These are phyloP conservation scores for Chaetomium globosum DNA, from an alignment of 2,329 filamentous ascomycete species.

Conservation along the genomic window DNA sequence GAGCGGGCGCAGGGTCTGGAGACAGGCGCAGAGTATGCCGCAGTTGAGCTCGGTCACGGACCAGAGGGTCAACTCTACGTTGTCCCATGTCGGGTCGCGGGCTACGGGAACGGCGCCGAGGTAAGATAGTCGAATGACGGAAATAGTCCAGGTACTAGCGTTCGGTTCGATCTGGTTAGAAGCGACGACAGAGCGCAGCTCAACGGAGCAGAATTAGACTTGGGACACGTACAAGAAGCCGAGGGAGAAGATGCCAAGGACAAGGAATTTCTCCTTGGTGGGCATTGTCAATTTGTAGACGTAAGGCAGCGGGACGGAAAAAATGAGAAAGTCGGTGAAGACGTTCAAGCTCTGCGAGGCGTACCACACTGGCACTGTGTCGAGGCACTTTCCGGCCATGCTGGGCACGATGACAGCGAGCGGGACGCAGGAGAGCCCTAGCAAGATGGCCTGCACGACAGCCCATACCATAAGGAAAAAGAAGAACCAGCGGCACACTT, in stretches of 20 bases:
- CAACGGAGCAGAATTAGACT: not conserved
- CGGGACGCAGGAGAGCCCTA: slow-evolving; percentile 39
- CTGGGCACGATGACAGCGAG: slow-evolving; percentile 35
- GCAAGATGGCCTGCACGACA: slow-evolving; percentile 38
- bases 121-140: slow-evolving; percentile 40
- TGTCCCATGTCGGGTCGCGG: slow-evolving; percentile 40
- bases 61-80: slow-evolving; percentile 40
- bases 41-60: slow-evolving; percentile 41
- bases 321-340: slow-evolving; percentile 38
- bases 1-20: slow-evolving; percentile 40
- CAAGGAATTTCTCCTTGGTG: slow-evolving; percentile 35
- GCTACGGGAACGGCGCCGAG: slow-evolving; percentile 33
- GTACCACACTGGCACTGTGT: slow-evolving; percentile 39
- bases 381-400: slow-evolving; percentile 36
- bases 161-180: not conserved
- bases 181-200: not conserved
- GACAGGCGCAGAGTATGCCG: slow-evolving; percentile 39
- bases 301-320: slow-evolving; percentile 38
- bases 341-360: slow-evolving; percentile 39
- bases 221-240: slow-evolving; percentile 35
- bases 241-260: slow-evolving; percentile 34
- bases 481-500: slow-evolving; percentile 36
- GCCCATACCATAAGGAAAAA: slow-evolving; percentile 40
- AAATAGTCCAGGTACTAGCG: slow-evolving; percentile 36
- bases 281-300: slow-evolving; percentile 36